Evolutionary conservation across 345 rosid species (phyloP).

Genomic region (Camelina laxa): DNA sequence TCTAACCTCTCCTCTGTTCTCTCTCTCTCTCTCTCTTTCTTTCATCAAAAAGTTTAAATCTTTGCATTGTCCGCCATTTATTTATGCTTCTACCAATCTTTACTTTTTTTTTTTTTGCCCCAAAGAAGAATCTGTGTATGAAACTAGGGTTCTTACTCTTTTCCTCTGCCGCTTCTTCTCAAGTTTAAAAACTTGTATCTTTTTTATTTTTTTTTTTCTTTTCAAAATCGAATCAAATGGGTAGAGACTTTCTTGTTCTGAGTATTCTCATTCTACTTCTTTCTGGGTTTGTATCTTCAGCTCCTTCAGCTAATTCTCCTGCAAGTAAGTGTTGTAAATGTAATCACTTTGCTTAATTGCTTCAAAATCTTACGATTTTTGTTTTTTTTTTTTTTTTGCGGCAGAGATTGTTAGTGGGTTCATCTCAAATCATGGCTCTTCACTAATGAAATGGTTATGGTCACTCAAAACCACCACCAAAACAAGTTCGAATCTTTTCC

Average conservation of each 20-base stretch:
- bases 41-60: slow-evolving; percentile 23
- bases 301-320: slow-evolving; percentile 73
- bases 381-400: not conserved
- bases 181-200: not conserved
- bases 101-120: not conserved
- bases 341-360: not conserved
- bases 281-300: slow-evolving; percentile 60
- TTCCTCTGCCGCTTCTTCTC: slow-evolving; percentile 31
- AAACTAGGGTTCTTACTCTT: slow-evolving; percentile 36
- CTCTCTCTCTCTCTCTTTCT: not conserved
- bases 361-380: not conserved
- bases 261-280: slow-evolving; percentile 55
- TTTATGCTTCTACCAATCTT: not conserved
- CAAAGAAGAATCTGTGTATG: slow-evolving; percentile 1
- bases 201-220: slow-evolving; percentile 15
- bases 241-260: slow-evolving; percentile 56
- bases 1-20: slow-evolving; percentile 38
- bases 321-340: slow-evolving; percentile 65
- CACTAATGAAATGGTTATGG: slow-evolving; percentile 86
- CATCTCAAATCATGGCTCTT: slow-evolving; percentile 72
- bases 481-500: slow-evolving; percentile 62
- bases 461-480: slow-evolving; percentile 88
- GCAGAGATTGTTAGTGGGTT: slow-evolving; percentile 88
- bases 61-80: slow-evolving; percentile 37
- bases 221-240: slow-evolving; percentile 44